Evolutionary conservation across 2,329 filamentous ascomycete species (phyloP), one percentile per base, ranked within the genome.

Genomic region (Aspergillus sp.): DNA sequence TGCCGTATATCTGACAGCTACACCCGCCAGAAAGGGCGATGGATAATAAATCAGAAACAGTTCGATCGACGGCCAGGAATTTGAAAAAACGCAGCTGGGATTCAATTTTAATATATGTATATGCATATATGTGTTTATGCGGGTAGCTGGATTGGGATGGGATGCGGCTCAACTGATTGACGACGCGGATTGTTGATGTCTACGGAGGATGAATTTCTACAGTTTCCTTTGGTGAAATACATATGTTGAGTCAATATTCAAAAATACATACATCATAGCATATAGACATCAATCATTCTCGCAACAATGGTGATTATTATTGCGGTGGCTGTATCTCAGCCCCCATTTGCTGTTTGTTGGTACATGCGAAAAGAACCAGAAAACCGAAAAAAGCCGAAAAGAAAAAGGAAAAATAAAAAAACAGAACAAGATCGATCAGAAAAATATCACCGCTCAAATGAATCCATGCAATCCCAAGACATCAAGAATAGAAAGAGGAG

Each of bases 401-500:
- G 6, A 9, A 39, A 19, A 22, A 39, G 7, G 10, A 39, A 9
- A 19, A 22, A 39, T 4, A 10, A 39, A 9, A 7, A 39, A 39
- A 39, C 3, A 37, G 5, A 12, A 22, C 15, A 20, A 17, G 5
- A 20, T 39, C 10, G 13, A 39, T 7, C 3, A 39, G 9, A 35
- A 7, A 17, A 35, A 10, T 37, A n/a, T 39, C 17, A 39, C 22
- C 37, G 17, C 15, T 12, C 37, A 19, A 39, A 39, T 37, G 7
- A 41, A 41, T 13, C 39, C 22, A 30, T 43, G 41, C 41, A 27
- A 27, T n/a, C 41, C 41, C 12, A 17, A 5, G n/a, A 43, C 15
- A n/a, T 22, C 13, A 38, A 45, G 44, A 49, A 49, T 39, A 47
- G 49, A 49, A 46, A 48, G 19, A 44, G 46, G 44, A 19, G 41